Evolutionary conservation across 78 protist genomes (phyloP).

Genomic region (Anaeramoeba ignava): DNA sequence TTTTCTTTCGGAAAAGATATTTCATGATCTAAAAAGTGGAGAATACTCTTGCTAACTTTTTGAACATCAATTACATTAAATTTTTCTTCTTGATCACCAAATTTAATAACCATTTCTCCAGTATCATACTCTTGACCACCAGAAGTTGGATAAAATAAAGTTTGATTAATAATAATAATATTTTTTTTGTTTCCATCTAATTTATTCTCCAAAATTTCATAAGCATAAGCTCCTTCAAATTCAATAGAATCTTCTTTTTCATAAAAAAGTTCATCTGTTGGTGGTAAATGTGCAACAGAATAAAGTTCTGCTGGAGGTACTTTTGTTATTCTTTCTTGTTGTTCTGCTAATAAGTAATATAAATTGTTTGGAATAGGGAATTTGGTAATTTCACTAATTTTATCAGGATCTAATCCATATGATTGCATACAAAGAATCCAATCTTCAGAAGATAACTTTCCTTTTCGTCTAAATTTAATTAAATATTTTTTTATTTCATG

Average conservation of each 20-base stretch:
- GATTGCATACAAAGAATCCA: too few species aligned
- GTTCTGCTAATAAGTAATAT: conserved; percentile 10
- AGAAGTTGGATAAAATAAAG: conserved; percentile 24
- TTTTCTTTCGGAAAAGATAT: too few species aligned
- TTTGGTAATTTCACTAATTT: conserved; percentile 3
- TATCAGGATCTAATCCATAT: conserved; percentile 20
- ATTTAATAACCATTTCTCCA: background rate
- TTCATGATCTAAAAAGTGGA: background rate
- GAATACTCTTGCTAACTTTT: background rate
- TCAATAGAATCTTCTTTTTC: too few species aligned
- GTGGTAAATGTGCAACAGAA: too few species aligned
- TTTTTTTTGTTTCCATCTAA: background rate
- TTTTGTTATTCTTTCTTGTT: background rate
- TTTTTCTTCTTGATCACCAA: background rate
- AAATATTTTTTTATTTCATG: background rate
- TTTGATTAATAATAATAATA: conserved; percentile 16
- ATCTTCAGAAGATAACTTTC: too few species aligned
- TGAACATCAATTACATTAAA: conserved; percentile 7
- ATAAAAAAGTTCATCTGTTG: too few species aligned
- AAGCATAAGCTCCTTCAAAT: too few species aligned
- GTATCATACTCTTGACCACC: conserved; percentile 36
- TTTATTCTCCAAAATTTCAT: too few species aligned
- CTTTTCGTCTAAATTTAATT: background rate
- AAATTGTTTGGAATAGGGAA: conserved; percentile 9
- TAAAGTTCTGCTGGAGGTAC: background rate